Base-by-base conservation (phyloP, 2,329 filamentous ascomycete genomes). In the Coniochaeta sp. region DNA sequence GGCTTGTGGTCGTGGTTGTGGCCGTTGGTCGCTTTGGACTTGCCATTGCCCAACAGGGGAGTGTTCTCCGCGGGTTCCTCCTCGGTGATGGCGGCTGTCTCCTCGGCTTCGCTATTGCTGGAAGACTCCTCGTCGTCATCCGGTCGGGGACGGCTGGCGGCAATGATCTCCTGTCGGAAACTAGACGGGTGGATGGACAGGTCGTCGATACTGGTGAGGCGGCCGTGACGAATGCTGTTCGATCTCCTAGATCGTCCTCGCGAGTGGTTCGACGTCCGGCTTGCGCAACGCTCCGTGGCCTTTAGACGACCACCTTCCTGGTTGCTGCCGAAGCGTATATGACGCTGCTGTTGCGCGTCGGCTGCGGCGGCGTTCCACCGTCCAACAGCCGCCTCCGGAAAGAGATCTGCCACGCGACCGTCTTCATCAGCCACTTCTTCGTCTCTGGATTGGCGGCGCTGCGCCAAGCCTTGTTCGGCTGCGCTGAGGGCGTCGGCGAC, bases 131-230 rank as follows among this genome's bases (percentile, higher is more conserved):
- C 73, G 24, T 79, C 78, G 4, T 82, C 78, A 4, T 76, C 72
- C 12, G 26, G 45, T 33, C 81, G 82, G 45, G 83, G 73, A 49
- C 82, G 80, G 54, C 84, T 86, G n/a, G 89, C 89, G 32, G 86
- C 85, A 58, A 97, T 95, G 60, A 99, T 96, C 52, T 92, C 90
- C 66, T 95, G 88, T 58, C 94, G 79, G 74, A 97, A 91, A 56
- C 86, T 92, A 22, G 90, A 87, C 3, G 94, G 94, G 65, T 96
- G 88, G 50, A 95, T 88, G 65, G 86, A 89, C 58, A 95, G 86
- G 51, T 91, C 80, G 30, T 85, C 70, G 73, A 91, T 71, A 72
- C 78, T 83, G 53, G 82, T 71, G 57, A 86, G 78, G 60, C 82
- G 83, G 51, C 74, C 74, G 54, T 80, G 78, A 56, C 79, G 76